A percentile compares a stretch with the other conserved stretches of the same genome.
Conservation (phyloP, 179 eudicot genomes). For the Spergularia azorica region DNA sequence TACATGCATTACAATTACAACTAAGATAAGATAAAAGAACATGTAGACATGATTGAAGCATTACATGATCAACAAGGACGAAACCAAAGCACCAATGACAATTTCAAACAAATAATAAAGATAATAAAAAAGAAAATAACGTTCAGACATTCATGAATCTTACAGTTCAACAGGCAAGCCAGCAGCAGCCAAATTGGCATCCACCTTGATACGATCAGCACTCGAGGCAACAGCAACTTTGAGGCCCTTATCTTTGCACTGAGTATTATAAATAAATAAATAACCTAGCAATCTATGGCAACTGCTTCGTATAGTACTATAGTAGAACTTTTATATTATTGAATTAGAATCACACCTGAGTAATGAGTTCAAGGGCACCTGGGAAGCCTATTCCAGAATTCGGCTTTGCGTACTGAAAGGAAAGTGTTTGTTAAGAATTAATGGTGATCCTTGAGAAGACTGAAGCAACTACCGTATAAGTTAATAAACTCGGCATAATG, state of each 20-base stretch:
- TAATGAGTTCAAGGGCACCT: conserved; percentile 87
- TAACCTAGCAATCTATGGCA: conserved; percentile 19
- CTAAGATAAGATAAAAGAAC: too few relatives aligned
- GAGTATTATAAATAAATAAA: conserved; percentile 18
- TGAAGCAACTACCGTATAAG: conserved; percentile 2
- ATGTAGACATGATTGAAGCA: too few relatives aligned
- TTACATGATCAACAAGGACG: not conserved
- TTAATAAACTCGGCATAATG: conserved; percentile 2
- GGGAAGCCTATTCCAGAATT: conserved; percentile 95
- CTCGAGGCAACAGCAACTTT: conserved; percentile 99
- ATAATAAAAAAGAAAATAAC: not conserved
- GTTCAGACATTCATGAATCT: conserved; percentile 26
- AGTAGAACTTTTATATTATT: not conserved
- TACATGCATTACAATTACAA: too few relatives aligned
- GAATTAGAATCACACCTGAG: conserved; percentile 49
- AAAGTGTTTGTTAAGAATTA: conserved; percentile 3
- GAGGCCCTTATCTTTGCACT: conserved; percentile 93
- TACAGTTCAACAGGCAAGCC: conserved; percentile 80
- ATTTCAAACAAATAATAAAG: not conserved
- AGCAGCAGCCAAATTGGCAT: conserved; percentile 92
- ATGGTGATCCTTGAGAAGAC: not conserved
- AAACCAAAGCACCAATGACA: not conserved
- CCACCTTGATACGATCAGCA: conserved; percentile 96
- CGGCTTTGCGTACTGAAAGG: conserved; percentile 85
- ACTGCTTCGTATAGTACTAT: not conserved